Base-by-base conservation (phyloP, 768 basidiomycete genomes). In the Trametes maxima region DNA sequence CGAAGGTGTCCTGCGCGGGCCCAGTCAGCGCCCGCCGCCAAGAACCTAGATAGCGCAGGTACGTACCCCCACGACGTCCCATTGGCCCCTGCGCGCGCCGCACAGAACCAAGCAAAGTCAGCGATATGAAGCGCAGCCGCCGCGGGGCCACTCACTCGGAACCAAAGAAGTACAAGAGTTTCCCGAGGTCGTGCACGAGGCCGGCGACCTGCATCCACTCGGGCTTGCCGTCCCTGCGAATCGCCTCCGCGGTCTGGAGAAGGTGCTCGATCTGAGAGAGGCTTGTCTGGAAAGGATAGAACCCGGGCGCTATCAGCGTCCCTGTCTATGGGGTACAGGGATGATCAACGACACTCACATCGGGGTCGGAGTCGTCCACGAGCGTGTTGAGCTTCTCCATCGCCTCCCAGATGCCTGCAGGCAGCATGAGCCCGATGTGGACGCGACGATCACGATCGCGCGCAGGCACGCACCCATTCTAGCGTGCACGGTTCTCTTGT, bases 171-270 rank as follows among this genome's bases (percentile, higher is more conserved):
- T 87, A 84, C 14, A 95, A 75, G 5, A 96, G 81, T 72, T 96
- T 96, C 55, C 94, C 94, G 48, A 95, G 84, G 73, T 95, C 94
- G 68, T 95, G 94, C 42, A 94, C 82, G 19, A 95, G 82, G 3
- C 93, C 93, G 33, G 90, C 85, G 57, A 93, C 82, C 77, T 93
- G 91, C 92, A 94, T 93, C 92, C 92, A 94, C 64, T 94, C 92
- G 0, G 92, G 92, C 70, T 92, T 91, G 0, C 90, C 92, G 63
- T 94, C 92, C 22, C 83, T 79, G 46, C 92, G 82, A 65, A 94
- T 93, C 12, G 92, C 91, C 68, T 94, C 92, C n/a, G 92, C 92
- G 0, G 92, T 94, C 70, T 95, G 94, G 1, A 95, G 80, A 3
- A 95, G 80, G 70, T 96, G 94, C 67, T 94, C 91, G 35, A 96